phyloP scores from a whole-genome alignment of 1,284 basidiomycete species.

The Ceratobasidium sp. region DNA sequence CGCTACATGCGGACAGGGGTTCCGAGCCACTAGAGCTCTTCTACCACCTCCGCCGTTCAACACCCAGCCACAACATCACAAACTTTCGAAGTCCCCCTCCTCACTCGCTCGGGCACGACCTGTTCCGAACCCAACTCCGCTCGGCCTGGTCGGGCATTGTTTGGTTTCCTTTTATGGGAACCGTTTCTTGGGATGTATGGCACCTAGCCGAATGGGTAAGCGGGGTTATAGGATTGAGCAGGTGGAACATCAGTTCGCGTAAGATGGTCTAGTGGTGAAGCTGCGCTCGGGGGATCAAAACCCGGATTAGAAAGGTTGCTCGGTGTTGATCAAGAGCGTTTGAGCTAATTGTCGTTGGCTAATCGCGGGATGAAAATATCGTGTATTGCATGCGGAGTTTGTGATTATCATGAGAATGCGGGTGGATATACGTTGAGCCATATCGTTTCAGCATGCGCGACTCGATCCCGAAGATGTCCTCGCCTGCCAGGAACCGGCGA shows the following conservation, averaged over 20 bases:
- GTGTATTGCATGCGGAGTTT: background rate
- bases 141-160: constrained; percentile 39
- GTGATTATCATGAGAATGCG: background rate
- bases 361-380: background rate
- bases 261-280: background rate
- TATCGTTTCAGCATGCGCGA: too few species aligned
- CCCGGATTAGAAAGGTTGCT: background rate
- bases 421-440: background rate
- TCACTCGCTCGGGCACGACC: background rate
- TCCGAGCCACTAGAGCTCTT: background rate
- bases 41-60: background rate
- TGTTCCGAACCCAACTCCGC: background rate
- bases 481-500: background rate
- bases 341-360: constrained; percentile 8
- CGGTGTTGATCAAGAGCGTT: background rate
- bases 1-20: too few species aligned
- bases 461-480: background rate
- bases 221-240: background rate
- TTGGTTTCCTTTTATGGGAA: constrained; percentile 12
- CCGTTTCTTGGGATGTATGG: constrained; percentile 3
- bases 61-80: constrained; percentile 2
- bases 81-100: constrained; percentile 1
- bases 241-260: constrained; percentile 22
- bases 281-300: background rate
- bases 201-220: constrained; percentile 19